phyloP scores from a whole-genome alignment of 2,329 filamentous ascomycete species.

The Trichoderma brevicompactum region DNA sequence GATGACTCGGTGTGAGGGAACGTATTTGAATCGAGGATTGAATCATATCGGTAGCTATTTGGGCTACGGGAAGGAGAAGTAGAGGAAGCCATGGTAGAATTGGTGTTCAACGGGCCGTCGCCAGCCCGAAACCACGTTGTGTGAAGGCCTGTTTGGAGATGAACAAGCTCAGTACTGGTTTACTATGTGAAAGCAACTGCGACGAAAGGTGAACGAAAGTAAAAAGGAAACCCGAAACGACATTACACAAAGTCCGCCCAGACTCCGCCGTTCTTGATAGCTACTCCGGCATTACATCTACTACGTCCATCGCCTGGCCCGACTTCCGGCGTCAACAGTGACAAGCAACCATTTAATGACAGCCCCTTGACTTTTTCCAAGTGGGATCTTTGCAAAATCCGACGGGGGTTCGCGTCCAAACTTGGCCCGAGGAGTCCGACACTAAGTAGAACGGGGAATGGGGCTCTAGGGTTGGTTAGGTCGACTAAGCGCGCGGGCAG shows the following conservation, averaged over 20 bases:
- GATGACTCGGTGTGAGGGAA: not conserved
- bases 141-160: not conserved
- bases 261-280: constrained; percentile 5
- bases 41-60: constrained; percentile 32
- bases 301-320: constrained; percentile 7
- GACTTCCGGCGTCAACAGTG: constrained; percentile 7
- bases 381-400: constrained; percentile 2
- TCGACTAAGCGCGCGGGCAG: constrained; percentile 8
- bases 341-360: not conserved
- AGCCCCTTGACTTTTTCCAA: not conserved
- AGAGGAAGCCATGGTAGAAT: constrained; percentile 9
- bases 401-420: not conserved
- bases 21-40: not conserved
- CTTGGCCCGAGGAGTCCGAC: constrained; percentile 15
- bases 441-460: not conserved
- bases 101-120: not conserved
- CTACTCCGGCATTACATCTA: not conserved
- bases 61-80: not conserved
- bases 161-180: not conserved
- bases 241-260: constrained; percentile 14
- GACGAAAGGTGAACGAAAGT: not conserved
- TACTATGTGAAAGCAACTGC: not conserved
- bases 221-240: not conserved
- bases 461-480: not conserved
- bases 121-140: not conserved